Evolutionary conservation across 805 yeast genomes (phyloP).

Genomic region (Wickerhamiella brachini): DNA sequence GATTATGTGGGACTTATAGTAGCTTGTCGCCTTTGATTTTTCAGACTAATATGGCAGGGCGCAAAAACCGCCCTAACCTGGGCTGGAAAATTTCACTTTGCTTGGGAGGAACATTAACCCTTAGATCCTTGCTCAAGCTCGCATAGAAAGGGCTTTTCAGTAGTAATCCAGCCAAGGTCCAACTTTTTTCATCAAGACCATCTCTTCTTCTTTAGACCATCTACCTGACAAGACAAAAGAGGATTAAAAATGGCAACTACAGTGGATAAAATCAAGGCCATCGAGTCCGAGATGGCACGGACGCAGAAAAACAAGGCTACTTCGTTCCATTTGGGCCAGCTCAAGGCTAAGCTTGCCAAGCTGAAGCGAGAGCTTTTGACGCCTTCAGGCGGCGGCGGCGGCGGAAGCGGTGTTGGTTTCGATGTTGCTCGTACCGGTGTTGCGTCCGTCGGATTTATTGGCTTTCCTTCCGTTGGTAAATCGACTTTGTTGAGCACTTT

Average conservation of each 20-base stretch:
- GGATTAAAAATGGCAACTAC: constrained; percentile 42
- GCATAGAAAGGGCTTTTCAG: background rate
- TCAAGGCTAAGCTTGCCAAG: constrained; percentile 92
- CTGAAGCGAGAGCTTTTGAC: constrained; percentile 81
- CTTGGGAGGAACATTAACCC: background rate
- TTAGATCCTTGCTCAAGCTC: background rate
- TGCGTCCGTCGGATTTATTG: constrained; percentile 94
- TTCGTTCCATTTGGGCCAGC: constrained; percentile 90
- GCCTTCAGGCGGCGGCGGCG: constrained; percentile 62
- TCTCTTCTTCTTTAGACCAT: background rate
- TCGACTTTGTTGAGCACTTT: constrained; percentile 66
- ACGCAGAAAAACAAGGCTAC: constrained; percentile 98
- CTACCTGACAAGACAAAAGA: background rate
- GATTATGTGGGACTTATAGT: background rate
- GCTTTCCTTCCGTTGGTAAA: constrained; percentile 89
- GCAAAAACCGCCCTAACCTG: background rate
- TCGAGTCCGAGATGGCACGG: constrained; percentile 95
- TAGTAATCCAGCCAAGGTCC: background rate
- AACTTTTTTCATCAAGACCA: background rate
- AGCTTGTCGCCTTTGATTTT: background rate
- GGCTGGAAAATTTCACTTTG: background rate
- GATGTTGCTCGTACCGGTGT: constrained; percentile 99
- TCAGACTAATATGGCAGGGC: background rate
- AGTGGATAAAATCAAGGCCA: constrained; percentile 51
- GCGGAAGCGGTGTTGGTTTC: constrained; percentile 87